A percentile compares a stretch with the other conserved stretches of the same genome.
Evolutionary conservation across 2,329 filamentous ascomycete genomes (phyloP).

Genomic region (Colletotrichum sp.): DNA sequence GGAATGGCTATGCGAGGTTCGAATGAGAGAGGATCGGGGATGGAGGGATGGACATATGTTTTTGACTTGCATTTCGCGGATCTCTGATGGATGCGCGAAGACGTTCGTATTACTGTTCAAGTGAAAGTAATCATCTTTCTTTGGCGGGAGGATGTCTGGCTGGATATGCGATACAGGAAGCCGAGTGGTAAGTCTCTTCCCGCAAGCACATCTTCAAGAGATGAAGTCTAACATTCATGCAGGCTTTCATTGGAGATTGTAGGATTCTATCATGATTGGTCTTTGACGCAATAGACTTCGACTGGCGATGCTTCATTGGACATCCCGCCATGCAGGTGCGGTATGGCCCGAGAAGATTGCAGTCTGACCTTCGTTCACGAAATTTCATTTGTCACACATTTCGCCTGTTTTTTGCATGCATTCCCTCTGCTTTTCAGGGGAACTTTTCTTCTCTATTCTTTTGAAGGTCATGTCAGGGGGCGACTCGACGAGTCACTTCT

Average conservation of each 20-base stretch:
- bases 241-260: constrained; percentile 11
- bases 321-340: not conserved
- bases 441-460: not conserved
- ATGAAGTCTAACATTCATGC: not conserved
- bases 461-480: not conserved
- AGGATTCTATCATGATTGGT: not conserved
- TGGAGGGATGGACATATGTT: not conserved
- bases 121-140: not conserved
- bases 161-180: not conserved
- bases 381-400: not conserved
- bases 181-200: not conserved
- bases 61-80: not conserved
- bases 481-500: not conserved
- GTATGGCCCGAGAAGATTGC: not conserved
- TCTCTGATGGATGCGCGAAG: not conserved
- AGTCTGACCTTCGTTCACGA: not conserved
- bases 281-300: not conserved
- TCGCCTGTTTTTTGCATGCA: not conserved
- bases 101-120: not conserved
- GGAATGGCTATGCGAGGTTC: constrained; percentile 21
- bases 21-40: not conserved
- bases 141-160: constrained; percentile 1
- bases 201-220: not conserved
- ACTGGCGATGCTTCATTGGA: constrained; percentile 8
- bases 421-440: not conserved